Evolutionary conservation across 768 basidiomycete genomes (phyloP).

Genomic region (Daedaleopsis nitida): DNA sequence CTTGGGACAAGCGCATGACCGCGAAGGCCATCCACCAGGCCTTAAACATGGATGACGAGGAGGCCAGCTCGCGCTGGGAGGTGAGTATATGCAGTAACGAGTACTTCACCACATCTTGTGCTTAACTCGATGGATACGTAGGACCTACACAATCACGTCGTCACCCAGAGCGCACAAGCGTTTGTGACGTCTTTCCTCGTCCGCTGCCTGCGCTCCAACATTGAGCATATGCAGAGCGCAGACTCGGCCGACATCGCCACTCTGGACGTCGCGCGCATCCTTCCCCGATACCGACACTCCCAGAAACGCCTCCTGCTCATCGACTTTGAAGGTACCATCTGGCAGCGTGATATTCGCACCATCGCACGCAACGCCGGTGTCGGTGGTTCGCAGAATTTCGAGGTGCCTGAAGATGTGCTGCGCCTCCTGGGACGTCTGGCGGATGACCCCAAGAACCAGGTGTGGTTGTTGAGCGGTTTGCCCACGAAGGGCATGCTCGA

Average conservation of each 20-base stretch:
- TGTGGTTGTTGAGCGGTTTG: slow-evolving; percentile 82
- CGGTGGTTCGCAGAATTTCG: slow-evolving; percentile 28
- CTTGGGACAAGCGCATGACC: slow-evolving; percentile 84
- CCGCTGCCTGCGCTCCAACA: slow-evolving; percentile 70
- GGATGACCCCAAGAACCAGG: slow-evolving; percentile 68
- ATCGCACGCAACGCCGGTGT: slow-evolving; percentile 20
- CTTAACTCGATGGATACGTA: slow-evolving; percentile 6
- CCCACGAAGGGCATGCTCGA: slow-evolving; percentile 65
- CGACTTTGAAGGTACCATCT: slow-evolving; percentile 83
- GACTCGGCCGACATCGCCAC: slow-evolving; percentile 40
- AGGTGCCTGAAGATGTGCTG: slow-evolving; percentile 42
- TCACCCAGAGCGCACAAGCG: slow-evolving; percentile 83
- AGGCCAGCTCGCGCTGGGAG: slow-evolving; percentile 76
- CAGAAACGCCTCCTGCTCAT: slow-evolving; percentile 65
- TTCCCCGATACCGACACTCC: slow-evolving; percentile 69
- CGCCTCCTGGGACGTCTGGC: slow-evolving; percentile 57
- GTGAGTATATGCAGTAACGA: slow-evolving; percentile 35
- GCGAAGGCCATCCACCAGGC: slow-evolving; percentile 79
- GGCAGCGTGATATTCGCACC: slow-evolving; percentile 55
- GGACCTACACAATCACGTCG: slow-evolving; percentile 85
- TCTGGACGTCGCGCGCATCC: slow-evolving; percentile 50
- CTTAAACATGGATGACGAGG: slow-evolving; percentile 75
- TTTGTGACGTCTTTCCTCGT: slow-evolving; percentile 82
- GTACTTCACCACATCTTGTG: background rate
- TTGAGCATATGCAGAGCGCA: slow-evolving; percentile 55